A percentile compares a stretch with the other conserved stretches of the same genome.
Conservation (phyloP, 2,329 filamentous ascomycete genomes). For the Botrytis deweyae region DNA sequence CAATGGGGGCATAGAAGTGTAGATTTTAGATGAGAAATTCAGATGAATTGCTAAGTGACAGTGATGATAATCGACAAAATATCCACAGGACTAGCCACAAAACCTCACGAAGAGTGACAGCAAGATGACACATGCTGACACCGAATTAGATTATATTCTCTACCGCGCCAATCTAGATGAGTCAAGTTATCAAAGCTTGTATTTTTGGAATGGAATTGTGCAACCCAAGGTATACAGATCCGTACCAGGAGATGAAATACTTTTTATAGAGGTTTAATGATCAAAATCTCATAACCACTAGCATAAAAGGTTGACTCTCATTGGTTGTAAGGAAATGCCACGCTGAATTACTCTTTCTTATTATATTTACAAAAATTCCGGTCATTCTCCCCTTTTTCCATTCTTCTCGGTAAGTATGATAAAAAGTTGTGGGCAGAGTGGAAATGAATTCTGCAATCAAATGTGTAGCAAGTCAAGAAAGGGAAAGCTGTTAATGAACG, state of each 20-base stretch:
- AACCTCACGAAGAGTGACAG: background rate
- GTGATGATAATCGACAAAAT: background rate
- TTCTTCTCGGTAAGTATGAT: no score
- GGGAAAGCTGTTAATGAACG: rapidly evolving
- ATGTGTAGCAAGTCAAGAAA: no score
- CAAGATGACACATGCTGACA: background rate
- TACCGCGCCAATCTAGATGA: no score
- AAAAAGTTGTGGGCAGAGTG: no score
- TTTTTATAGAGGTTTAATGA: background rate
- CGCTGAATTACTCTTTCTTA: background rate
- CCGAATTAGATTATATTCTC: rapidly evolving
- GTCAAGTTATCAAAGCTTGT: background rate
- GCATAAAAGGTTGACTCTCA: background rate
- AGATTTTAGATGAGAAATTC: no score
- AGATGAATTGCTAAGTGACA: no score
- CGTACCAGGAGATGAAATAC: background rate
- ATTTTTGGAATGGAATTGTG: background rate
- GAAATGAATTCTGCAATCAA: no score
- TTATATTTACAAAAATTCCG: rapidly evolving
- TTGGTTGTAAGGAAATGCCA: background rate
- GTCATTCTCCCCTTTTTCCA: no score
- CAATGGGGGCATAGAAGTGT: no score
- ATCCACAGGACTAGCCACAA: background rate
- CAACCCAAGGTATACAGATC: background rate
- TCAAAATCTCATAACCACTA: background rate